Evolutionary conservation across 805 yeast genomes (phyloP), one percentile per base, ranked within the genome.

Genomic region (Cyberlindnera veronae): DNA sequence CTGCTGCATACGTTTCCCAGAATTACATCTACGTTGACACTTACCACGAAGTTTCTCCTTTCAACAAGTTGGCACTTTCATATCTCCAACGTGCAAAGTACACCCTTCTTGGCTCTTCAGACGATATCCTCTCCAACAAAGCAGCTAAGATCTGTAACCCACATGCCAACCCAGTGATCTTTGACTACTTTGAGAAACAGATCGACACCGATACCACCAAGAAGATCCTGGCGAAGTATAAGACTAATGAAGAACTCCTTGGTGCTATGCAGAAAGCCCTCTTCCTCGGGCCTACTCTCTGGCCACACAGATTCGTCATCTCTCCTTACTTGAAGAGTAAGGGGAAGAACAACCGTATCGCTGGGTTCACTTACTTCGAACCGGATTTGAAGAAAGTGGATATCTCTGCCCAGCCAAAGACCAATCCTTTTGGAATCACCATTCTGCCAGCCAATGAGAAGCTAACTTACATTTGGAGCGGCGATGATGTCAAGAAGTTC

Each of bases 261-360:
- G 42, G 41, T 11, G 43, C 46, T 1, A 41, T 54, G 33, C 53
- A 54, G 31, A 49, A 38, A 21, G 56, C 54, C 2, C 32, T 49
- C 9, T 53, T 53, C 24, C 26, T 39, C 9, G 57, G 57, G 12
- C 55, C 56, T 21, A 48, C 57, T 6, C 34, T 54, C 8, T 45
- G 42, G 40, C 48, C 51, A 11, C 57, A 54, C 34, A 41, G 55
- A 42, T 46, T 46, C 20, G 15, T 54, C 14, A 35, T 53, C 13
- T 36, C 49, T 4, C 49, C 48, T 11, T 54, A 53, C 24, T 38
- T 53, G 17, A 35, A 42, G 32, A 2, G 15, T 15, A 44, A 53
- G 21, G 32, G 33, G 5, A 37, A 39, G 9, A 36, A 41, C 20
- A 46, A 49, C 29, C 36, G 57, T 27, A 42, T 53, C 26, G 39